These are phyloP conservation scores for Cyberlindnera samutprakarnensis DNA, from an alignment of 805 yeast genomes.

Conservation along the genomic window DNA sequence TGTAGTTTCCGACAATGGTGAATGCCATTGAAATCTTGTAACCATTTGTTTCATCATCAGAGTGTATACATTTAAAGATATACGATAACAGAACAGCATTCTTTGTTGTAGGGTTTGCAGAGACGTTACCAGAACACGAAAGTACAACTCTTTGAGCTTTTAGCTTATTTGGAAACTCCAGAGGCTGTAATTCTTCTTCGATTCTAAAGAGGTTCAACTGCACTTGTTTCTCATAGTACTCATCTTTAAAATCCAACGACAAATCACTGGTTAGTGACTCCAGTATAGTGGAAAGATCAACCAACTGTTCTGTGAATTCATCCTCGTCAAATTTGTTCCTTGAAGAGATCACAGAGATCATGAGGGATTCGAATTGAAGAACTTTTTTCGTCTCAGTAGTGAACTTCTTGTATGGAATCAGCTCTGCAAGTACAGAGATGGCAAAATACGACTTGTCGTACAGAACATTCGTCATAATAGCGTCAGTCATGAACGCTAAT, in stretches of 20 bases:
- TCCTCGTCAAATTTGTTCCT: conserved; percentile 15
- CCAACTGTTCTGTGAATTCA: conserved; percentile 16
- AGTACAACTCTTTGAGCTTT: conserved; percentile 16
- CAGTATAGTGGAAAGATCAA: conserved; percentile 11
- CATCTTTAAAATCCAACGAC: conserved; percentile 8
- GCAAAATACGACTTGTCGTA: conserved; percentile 9
- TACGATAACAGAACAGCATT: conserved; percentile 7
- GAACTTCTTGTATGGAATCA: conserved; percentile 7
- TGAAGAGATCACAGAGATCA: conserved; percentile 1
- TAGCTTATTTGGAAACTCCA: conserved; percentile 16
- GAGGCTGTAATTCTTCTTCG: conserved; percentile 3
- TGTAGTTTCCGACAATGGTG: conserved; percentile 20
- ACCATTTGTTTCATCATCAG: conserved; percentile 13
- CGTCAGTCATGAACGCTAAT: conserved; percentile 10
- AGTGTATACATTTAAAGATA: not conserved
- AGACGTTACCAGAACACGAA: conserved; percentile 21
- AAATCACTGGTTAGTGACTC: conserved; percentile 16
- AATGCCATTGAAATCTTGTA: conserved; percentile 16
- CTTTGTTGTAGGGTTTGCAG: conserved; percentile 16
- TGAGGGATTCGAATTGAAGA: conserved; percentile 5
- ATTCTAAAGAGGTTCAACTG: conserved; percentile 7
- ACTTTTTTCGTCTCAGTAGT: conserved; percentile 5
- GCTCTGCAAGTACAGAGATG: conserved; percentile 13
- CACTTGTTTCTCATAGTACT: conserved; percentile 5
- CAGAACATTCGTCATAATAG: conserved; percentile 9